Conservation (phyloP, 495 filamentous ascomycete genomes). For the Podospora sp. region DNA sequence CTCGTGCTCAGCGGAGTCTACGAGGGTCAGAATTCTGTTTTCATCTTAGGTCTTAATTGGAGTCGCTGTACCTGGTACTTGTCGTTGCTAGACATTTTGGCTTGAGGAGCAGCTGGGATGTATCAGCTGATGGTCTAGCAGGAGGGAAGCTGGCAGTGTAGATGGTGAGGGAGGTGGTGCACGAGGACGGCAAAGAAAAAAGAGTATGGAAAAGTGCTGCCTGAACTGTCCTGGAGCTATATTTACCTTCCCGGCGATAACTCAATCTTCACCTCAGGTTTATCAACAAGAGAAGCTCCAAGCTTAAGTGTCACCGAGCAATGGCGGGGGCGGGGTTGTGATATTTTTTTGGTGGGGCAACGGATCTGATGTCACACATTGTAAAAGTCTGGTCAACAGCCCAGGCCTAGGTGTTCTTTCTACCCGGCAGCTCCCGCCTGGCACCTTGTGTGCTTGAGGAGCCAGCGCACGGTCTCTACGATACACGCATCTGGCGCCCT, state of each 20-base stretch:
- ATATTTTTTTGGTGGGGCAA: neutral
- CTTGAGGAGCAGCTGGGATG: neutral
- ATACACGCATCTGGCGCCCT: too few species aligned
- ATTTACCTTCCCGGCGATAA: neutral
- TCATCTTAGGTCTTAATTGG: neutral
- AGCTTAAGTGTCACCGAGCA: neutral
- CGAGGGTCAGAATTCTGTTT: constrained; percentile 27
- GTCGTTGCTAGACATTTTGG: constrained; percentile 66
- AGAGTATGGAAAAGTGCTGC: too few species aligned
- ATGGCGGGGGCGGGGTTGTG: neutral
- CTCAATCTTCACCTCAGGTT: neutral
- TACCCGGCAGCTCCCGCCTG: constrained; percentile 1
- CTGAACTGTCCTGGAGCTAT: neutral
- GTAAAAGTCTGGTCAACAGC: neutral
- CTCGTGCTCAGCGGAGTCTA: constrained; percentile 72
- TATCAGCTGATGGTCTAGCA: neutral
- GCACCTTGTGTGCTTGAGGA: too few species aligned
- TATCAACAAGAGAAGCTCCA: neutral
- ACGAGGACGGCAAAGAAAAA: neutral
- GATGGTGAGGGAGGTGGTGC: neutral
- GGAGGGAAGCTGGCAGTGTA: neutral
- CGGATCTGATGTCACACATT: neutral
- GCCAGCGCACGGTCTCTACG: too few species aligned
- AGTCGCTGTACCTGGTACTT: constrained; percentile 48
- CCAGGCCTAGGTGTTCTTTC: neutral